A percentile compares a stretch with the other conserved stretches of the same genome.
These are phyloP conservation scores for Cruciata laevipes DNA, from an alignment of 257 asterid genomes.

Conservation along the genomic window DNA sequence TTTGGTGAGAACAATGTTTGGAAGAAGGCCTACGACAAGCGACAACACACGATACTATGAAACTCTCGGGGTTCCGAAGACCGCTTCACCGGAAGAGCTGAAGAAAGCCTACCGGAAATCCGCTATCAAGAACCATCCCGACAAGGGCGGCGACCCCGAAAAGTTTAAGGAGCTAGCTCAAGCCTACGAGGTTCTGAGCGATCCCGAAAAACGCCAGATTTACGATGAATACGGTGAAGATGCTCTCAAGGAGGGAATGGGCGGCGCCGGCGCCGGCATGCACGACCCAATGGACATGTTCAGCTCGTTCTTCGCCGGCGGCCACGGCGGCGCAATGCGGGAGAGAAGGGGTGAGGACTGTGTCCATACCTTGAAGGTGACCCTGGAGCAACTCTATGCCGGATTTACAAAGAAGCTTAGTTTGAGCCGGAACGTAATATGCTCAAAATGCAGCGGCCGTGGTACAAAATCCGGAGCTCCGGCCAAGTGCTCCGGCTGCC, in stretches of 20 bases:
- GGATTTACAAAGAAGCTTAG: slow-evolving; percentile 56
- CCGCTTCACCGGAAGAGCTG: slow-evolving; percentile 54
- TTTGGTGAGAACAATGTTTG: slow-evolving; percentile 48
- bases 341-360: slow-evolving; percentile 51
- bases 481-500: slow-evolving; percentile 48
- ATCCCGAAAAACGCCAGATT: slow-evolving; percentile 60
- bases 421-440: slow-evolving; percentile 41
- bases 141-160: slow-evolving; percentile 91
- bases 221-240: slow-evolving; percentile 72
- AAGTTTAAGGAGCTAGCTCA: slow-evolving; percentile 80
- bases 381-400: slow-evolving; percentile 45
- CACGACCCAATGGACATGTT: slow-evolving; percentile 62
- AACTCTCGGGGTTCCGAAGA: slow-evolving; percentile 48
- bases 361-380: slow-evolving; percentile 52
- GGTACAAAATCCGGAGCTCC: slow-evolving; percentile 70
- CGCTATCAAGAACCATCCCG: slow-evolving; percentile 78
- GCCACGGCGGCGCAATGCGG: slow-evolving; percentile 53
- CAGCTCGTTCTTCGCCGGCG: slow-evolving; percentile 36
- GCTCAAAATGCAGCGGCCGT: slow-evolving; percentile 53
- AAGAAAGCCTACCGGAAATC: slow-evolving; percentile 79
- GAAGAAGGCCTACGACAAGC: slow-evolving; percentile 43
- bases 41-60: slow-evolving; percentile 42
- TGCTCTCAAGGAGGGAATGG: slow-evolving; percentile 76
- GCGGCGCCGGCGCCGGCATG: slow-evolving; percentile 34
- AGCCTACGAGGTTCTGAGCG: slow-evolving; percentile 63